Conservation (phyloP, 495 filamentous ascomycete species). For the Neurospora sp. region DNA sequence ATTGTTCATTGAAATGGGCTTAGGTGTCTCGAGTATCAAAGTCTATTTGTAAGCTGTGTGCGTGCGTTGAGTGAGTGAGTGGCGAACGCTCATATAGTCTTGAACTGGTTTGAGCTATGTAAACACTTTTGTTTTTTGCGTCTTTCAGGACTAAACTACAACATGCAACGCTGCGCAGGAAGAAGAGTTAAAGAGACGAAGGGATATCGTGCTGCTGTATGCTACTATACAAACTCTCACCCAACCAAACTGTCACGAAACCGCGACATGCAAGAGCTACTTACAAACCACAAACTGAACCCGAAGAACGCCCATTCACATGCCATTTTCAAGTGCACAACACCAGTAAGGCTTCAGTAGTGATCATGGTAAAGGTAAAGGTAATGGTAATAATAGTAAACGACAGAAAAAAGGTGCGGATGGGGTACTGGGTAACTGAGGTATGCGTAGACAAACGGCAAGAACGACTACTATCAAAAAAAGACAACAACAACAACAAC, state of each 20-base stretch:
- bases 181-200: neutral
- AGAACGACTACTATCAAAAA: no score
- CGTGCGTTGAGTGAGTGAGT: neutral
- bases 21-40: neutral
- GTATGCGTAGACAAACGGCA: neutral
- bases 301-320: neutral
- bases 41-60: neutral
- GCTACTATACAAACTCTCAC: neutral
- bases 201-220: no score
- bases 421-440: neutral
- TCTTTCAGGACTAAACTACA: neutral
- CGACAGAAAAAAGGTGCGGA: neutral
- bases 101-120: neutral
- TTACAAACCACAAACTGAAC: neutral
- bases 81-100: neutral
- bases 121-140: neutral
- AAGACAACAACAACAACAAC: neutral
- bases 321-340: neutral
- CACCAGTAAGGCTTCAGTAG: neutral
- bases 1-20: neutral
- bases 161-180: neutral
- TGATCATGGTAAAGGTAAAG: neutral
- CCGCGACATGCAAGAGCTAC: neutral
- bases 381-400: neutral
- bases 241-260: neutral